Percentiles rank a stretch among this genome's conserved stretches.
Conservation (phyloP, 2,329 filamentous ascomycete species). For the Alternaria panax region DNA sequence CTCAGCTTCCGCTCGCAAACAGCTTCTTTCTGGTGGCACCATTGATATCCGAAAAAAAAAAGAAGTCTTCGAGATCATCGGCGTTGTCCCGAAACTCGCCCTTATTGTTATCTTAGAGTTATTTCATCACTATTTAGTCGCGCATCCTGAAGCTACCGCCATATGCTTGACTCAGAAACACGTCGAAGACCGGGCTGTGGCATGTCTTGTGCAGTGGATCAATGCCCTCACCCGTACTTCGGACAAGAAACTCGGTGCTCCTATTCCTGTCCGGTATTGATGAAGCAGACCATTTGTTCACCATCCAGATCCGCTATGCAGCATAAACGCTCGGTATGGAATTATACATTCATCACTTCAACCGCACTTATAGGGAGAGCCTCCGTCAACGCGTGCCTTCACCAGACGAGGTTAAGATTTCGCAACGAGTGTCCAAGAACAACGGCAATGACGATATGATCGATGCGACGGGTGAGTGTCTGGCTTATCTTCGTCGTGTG, state of each 20-base stretch:
- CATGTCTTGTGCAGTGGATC: not conserved
- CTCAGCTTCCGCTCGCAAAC: not conserved
- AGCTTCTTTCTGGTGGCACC: not conserved
- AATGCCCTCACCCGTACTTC: not conserved
- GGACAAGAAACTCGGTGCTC: not conserved
- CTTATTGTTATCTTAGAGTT: not conserved
- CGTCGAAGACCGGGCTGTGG: not conserved
- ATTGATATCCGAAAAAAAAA: not conserved
- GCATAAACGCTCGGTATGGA: conserved; percentile 6
- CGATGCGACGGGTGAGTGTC: not conserved
- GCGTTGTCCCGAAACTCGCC: not conserved
- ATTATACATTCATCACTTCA: conserved; percentile 5
- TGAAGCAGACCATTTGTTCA: not conserved
- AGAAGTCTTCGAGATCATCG: not conserved
- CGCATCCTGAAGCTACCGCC: not conserved
- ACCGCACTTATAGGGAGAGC: not conserved
- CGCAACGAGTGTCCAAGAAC: not conserved
- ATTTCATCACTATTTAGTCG: not conserved
- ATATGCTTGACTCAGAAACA: not conserved
- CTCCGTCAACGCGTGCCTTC: not conserved
- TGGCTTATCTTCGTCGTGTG: conserved; percentile 9
- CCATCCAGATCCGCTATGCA: conserved; percentile 6
- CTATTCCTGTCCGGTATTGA: not conserved
- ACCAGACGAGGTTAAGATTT: not conserved
- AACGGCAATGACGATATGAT: conserved; percentile 1